Evolutionary conservation across 768 basidiomycete genomes (phyloP), one percentile per base, ranked within the genome.

Genomic region (Auricularia heimuer): DNA sequence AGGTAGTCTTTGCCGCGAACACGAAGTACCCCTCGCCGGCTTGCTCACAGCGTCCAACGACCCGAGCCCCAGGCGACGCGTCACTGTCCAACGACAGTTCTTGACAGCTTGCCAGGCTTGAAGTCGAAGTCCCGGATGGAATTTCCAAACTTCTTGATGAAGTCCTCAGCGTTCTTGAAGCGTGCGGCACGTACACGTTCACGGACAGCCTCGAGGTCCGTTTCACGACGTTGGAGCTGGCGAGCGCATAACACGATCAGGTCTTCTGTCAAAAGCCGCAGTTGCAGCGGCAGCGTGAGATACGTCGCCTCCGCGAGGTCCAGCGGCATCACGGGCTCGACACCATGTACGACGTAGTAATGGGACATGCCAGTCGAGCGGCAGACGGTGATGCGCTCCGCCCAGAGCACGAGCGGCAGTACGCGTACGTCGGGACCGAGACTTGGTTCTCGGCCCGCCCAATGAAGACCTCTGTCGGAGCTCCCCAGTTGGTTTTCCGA

Each of bases 281-380:
- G 11, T 0, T 66, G n/a, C 61, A 70, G 68, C 2, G 68, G 70
- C 10, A 69, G 63, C 1, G 73, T 67, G 47, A 77, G 54, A 58
- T 76, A 77, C 1, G 72, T 76, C 0, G 74, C 70, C 66, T 77
- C 73, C 7, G 64, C 63, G 1, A 77, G 47, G 54, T 77, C 73
- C 61, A 77, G 74, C 1, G 75, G 76, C 0, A 78, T 65, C 1
- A 72, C 56, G 0, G 73, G 76, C 3, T 75, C 65, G n/a, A 71
- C 62, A 4, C 71, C 74, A 67, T 75, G 72, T 0, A 72, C 62
- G 21, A 76, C 51, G 56, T 67, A 70, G 64, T 66, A 74, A 1
- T 71, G 69, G 1, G 68, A 69, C 21, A 65, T 69, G 1, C 72
- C 71, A 0, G 72, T 75, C 0, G 68, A 44, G 6, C 66, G 37